Evolutionary conservation across 148 eudicot genomes (phyloP).

Genomic region (Rhododendron henanense): DNA sequence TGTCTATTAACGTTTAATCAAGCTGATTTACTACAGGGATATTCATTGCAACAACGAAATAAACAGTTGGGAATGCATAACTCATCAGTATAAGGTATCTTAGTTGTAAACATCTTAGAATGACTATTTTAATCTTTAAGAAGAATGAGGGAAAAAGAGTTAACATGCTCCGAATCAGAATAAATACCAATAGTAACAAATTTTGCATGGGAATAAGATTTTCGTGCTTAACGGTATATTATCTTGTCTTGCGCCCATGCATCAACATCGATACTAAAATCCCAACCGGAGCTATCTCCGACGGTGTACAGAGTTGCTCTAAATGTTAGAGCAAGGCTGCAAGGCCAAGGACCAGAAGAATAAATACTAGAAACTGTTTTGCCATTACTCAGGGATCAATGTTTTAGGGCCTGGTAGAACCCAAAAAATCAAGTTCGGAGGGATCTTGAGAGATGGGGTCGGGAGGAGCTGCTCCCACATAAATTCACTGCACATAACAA

Average conservation of each 20-base stretch:
- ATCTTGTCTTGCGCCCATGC: conserved; percentile 61
- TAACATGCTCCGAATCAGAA: too few species aligned
- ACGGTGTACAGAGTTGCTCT: conserved; percentile 60
- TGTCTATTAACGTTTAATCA: not conserved
- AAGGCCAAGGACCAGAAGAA: conserved; percentile 23
- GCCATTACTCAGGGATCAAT: conserved; percentile 14
- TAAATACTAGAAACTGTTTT: conserved; percentile 6
- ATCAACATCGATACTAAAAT: conserved; percentile 73
- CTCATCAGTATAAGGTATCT: too few species aligned
- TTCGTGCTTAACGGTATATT: too few species aligned
- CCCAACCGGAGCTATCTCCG: conserved; percentile 84
- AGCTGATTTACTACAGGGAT: not conserved
- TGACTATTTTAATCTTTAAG: too few species aligned
- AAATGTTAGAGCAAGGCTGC: conserved; percentile 31
- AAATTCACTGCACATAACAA: not conserved
- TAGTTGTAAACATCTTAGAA: too few species aligned
- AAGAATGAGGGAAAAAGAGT: too few species aligned
- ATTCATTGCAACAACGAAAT: not conserved
- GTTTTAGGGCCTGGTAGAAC: not conserved
- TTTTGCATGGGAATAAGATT: too few species aligned
- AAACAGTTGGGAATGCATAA: not conserved
- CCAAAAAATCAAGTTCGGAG: not conserved
- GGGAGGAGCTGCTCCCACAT: not conserved
- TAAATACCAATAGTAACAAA: too few species aligned
- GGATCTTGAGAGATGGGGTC: not conserved